phyloP scores from a whole-genome alignment of 2,329 filamentous ascomycete species.

The Penicillium psychrosexuale region DNA sequence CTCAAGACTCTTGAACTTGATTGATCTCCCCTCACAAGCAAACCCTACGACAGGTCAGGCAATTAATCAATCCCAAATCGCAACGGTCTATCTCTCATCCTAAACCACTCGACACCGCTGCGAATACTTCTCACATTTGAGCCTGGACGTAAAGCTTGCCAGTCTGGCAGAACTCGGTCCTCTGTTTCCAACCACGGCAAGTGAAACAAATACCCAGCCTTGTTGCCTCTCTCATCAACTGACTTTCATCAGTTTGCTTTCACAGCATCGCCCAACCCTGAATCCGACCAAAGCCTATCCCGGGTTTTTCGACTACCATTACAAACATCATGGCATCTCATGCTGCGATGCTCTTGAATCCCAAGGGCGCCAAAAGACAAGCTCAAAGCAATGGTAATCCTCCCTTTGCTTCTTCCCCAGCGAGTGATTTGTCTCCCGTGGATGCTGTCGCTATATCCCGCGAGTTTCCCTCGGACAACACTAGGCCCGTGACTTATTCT shows the following conservation, averaged over 20 bases:
- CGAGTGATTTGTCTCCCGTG: neutral
- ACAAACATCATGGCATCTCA: constrained; percentile 37
- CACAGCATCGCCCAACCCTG: neutral
- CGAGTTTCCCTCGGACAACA: neutral
- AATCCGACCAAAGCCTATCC: constrained; percentile 11
- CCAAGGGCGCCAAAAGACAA: constrained; percentile 41
- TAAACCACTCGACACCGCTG: neutral
- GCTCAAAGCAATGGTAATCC: constrained; percentile 35
- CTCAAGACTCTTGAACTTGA: neutral
- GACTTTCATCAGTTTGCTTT: constrained; percentile 1
- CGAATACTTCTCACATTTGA: neutral
- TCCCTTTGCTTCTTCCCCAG: constrained; percentile 7
- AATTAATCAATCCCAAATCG: neutral
- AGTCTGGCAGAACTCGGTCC: neutral
- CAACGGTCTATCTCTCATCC: neutral
- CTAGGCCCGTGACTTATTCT: neutral
- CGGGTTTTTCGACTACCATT: neutral
- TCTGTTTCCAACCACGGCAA: neutral
- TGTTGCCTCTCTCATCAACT: neutral
- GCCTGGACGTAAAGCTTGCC: neutral
- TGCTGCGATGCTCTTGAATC: constrained; percentile 45
- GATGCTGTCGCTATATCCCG: neutral
- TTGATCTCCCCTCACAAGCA: neutral
- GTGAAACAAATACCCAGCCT: neutral
- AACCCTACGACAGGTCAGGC: neutral